Percentiles rank a stretch among this genome's conserved stretches.
Conservation (phyloP, 2,329 filamentous ascomycete species). For the Decorospora gaudefroyi region DNA sequence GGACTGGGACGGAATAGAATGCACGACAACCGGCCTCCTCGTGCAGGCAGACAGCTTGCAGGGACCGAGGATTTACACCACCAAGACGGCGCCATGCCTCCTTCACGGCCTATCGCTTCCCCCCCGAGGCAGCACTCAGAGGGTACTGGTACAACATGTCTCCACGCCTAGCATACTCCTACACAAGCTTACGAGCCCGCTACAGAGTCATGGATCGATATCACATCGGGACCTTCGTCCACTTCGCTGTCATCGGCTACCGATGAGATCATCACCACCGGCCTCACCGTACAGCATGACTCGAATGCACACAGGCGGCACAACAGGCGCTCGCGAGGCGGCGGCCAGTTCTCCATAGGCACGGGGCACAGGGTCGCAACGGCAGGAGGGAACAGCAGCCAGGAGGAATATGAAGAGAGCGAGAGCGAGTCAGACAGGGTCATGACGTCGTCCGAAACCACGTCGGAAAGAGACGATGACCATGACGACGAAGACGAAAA, state of each 20-base stretch:
- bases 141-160: slow-evolving; percentile 23
- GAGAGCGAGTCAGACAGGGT: slow-evolving; percentile 83
- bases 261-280: slow-evolving; percentile 90
- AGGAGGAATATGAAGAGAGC: slow-evolving; percentile 93
- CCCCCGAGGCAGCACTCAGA: slow-evolving; percentile 37
- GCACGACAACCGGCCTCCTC: slow-evolving; percentile 35
- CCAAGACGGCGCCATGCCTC: slow-evolving; percentile 28
- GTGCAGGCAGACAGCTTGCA: slow-evolving; percentile 28
- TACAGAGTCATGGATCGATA: slow-evolving; percentile 93
- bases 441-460: slow-evolving; percentile 58
- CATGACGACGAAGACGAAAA: slow-evolving; percentile 66
- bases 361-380: slow-evolving; percentile 51
- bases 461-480: slow-evolving; percentile 44
- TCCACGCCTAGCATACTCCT: neutral
- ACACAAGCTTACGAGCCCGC: slow-evolving; percentile 19
- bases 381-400: slow-evolving; percentile 71
- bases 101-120: slow-evolving; percentile 22
- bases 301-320: slow-evolving; percentile 65
- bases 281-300: slow-evolving; percentile 73
- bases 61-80: slow-evolving; percentile 21
- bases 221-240: slow-evolving; percentile 89
- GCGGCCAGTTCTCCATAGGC: slow-evolving; percentile 41
- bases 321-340: slow-evolving; percentile 49
- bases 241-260: slow-evolving; percentile 83
- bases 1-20: slow-evolving; percentile 19